Conservation (phyloP, 148 eudicot species). For the Agrostemma githago region DNA sequence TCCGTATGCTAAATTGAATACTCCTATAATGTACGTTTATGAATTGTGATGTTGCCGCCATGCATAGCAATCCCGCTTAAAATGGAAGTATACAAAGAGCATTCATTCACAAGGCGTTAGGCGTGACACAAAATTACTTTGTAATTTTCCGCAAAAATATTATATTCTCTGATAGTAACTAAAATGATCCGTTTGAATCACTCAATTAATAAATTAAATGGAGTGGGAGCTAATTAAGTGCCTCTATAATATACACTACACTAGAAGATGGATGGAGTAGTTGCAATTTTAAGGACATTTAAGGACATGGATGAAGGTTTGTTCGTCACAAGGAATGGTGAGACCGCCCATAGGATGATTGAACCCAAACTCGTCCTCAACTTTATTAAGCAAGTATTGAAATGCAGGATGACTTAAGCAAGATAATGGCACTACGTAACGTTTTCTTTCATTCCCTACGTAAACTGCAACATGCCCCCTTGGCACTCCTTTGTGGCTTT, state of each 20-base stretch:
- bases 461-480: constrained; percentile 53
- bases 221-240: constrained; percentile 7
- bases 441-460: constrained; percentile 45
- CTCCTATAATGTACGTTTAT: too few relatives aligned
- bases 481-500: constrained; percentile 34
- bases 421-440: constrained; percentile 44
- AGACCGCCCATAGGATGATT: constrained; percentile 64
- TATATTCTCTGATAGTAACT: background rate
- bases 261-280: too few relatives aligned
- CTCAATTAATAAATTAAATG: constrained; percentile 7
- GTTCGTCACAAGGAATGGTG: constrained; percentile 47
- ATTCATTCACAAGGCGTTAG: too few relatives aligned
- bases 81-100: too few relatives aligned
- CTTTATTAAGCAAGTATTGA: constrained; percentile 33
- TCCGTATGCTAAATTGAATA: too few relatives aligned
- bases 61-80: too few relatives aligned
- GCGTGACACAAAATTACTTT: too few relatives aligned
- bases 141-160: too few relatives aligned
- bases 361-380: constrained; percentile 58
- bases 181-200: background rate
- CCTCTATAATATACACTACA: constrained; percentile 1
- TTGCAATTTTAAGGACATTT: constrained; percentile 1
- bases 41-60: too few relatives aligned
- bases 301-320: constrained; percentile 24
- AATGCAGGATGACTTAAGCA: constrained; percentile 55